Conservation (phyloP, 148 eudicot species). For the Linanthus parryae region DNA sequence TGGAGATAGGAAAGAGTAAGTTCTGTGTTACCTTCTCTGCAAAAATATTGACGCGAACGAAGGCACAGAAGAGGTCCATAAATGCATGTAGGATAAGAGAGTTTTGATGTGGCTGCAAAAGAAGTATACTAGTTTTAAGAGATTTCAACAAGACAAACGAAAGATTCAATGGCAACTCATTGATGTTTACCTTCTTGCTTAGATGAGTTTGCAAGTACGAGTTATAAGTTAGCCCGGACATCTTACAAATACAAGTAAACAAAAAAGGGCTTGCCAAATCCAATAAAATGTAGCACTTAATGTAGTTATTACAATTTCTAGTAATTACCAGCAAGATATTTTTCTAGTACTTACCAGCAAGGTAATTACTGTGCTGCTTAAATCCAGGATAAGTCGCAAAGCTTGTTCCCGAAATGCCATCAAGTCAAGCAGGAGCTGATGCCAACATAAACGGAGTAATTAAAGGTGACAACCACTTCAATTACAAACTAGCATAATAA, state of each 20-base stretch:
- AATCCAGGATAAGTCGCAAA: constrained; percentile 82
- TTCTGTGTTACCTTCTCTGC: constrained; percentile 66
- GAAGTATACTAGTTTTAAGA: constrained; percentile 29
- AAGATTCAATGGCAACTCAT: too few species aligned
- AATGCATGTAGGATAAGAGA: constrained; percentile 90
- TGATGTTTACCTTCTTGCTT: too few species aligned
- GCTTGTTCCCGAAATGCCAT: constrained; percentile 99
- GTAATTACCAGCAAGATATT: too few species aligned
- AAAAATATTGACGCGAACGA: constrained; percentile 91
- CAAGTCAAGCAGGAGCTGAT: constrained; percentile 92
- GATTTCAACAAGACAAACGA: too few species aligned
- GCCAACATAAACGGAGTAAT: constrained; percentile 13
- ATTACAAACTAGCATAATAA: too few species aligned
- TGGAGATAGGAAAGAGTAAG: not conserved
- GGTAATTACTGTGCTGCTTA: constrained; percentile 98
- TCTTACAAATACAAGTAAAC: not conserved
- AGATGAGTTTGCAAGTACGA: too few species aligned
- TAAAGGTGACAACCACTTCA: not conserved
- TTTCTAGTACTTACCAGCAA: constrained; percentile 89
- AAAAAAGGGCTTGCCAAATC: not conserved
- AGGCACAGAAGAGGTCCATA: constrained; percentile 98
- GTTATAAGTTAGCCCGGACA: constrained; percentile 3
- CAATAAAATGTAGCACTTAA: too few species aligned
- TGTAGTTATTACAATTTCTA: too few species aligned
- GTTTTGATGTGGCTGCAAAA: constrained; percentile 96